Base-by-base conservation (phyloP, 2,329 filamentous ascomycete genomes). In the Graphilbum fragrans region DNA sequence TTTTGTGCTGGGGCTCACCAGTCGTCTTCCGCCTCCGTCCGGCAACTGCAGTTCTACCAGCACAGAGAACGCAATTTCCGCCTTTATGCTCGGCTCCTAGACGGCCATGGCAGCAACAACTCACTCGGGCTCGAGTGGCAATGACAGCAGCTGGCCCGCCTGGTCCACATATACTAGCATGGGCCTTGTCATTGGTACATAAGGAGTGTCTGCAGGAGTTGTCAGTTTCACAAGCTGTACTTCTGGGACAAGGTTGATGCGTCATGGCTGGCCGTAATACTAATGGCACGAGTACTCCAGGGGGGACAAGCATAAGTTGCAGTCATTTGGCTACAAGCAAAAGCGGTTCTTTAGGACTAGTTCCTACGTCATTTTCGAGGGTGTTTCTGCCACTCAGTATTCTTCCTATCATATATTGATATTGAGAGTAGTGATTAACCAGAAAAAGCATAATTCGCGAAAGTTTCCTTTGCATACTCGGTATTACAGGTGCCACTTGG, bases 21-120 rank as follows among this genome's bases (percentile, higher is more conserved):
- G n/a, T 4, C 34, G 35, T 16, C 43, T 55, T 43, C 52, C 52
- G 3, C 50, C 43, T 6, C 48, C 53, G 0, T 39, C 47, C 9
- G 54, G 55, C 1, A 49, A 43, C 16, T 57, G 55, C 41, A 53
- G 45, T 8, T 46, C 56, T 34, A 43, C 47, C 4, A 25, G 19
- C 1, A 36, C 41, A 1, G 55, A 56, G 41, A 41, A 45, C 42
- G 34, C 20, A 1, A 39, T 57, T 22, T 44, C 49, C 4, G 47
- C 35, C 3, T 35, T 45, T 3, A 49, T 56, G 52, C 46, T 51
- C 11, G 45, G 45, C 2, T 52, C 52, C 6, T 55, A 53, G 53
- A 53, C 50, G 4, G 47, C 45, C 10, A 55, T 55, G 53, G 52
- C 54, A 5, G 34, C 38, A 2, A n/a, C n/a, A n/a, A n/a, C n/a